Conservation (phyloP, 768 basidiomycete genomes). For the Crassisporium funariophilum region DNA sequence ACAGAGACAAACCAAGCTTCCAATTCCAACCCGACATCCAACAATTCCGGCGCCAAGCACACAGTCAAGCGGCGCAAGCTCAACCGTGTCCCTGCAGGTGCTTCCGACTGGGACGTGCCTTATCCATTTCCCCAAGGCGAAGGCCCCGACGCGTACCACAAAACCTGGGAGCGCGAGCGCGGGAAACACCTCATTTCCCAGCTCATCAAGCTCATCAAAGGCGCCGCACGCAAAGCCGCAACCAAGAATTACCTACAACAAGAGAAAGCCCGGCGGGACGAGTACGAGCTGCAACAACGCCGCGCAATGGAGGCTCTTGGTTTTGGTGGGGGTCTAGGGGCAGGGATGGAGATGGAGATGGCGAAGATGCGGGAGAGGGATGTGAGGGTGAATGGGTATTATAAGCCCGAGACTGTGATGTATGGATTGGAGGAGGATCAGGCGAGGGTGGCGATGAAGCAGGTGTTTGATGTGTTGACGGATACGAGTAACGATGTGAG, state of each 20-base stretch:
- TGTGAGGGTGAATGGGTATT: slow-evolving; percentile 25
- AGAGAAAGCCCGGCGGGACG: slow-evolving; percentile 5
- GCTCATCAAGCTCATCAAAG: slow-evolving; percentile 60
- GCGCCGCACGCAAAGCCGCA: slow-evolving; percentile 62
- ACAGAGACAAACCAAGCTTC: neutral
- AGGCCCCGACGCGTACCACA: slow-evolving; percentile 64
- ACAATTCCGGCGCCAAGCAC: too few relatives aligned
- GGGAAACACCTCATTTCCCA: slow-evolving; percentile 63
- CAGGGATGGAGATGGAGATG: too few relatives aligned
- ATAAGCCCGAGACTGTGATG: slow-evolving; percentile 33
- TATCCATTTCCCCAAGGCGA: slow-evolving; percentile 76
- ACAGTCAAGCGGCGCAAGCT: slow-evolving; percentile 68
- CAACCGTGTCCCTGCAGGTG: slow-evolving; percentile 73
- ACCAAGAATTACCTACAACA: slow-evolving; percentile 45
- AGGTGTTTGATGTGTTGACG: slow-evolving; percentile 27
- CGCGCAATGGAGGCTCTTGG: too few relatives aligned
- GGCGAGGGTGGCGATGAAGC: slow-evolving; percentile 9
- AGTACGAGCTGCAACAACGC: slow-evolving; percentile 8
- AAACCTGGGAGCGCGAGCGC: slow-evolving; percentile 67
- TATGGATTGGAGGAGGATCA: slow-evolving; percentile 27
- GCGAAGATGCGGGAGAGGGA: slow-evolving; percentile 1
- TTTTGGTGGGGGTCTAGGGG: too few relatives aligned
- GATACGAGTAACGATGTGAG: slow-evolving; percentile 23
- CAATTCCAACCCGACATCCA: too few relatives aligned
- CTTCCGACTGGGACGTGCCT: slow-evolving; percentile 81